Percentiles rank a stretch among this genome's conserved stretches.
These are phyloP conservation scores for Diplodia scrobiculata DNA, from an alignment of 2,329 filamentous ascomycete genomes.

Conservation along the genomic window DNA sequence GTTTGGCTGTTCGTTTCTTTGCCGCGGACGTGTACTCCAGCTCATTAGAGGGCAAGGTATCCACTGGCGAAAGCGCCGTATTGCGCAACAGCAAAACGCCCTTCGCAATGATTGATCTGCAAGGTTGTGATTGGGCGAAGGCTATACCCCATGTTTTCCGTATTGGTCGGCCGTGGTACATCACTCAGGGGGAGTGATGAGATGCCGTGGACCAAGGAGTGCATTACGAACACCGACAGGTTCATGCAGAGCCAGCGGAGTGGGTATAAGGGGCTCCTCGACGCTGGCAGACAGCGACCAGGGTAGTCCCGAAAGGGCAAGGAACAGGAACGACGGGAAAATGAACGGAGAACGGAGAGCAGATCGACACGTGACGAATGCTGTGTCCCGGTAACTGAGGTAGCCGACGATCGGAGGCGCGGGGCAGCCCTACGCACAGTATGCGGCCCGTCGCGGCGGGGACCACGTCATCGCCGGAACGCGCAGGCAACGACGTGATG, in stretches of 20 bases:
- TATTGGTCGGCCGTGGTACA: not conserved
- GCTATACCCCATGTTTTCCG: not conserved
- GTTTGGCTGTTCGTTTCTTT: too few species aligned
- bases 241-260: not conserved
- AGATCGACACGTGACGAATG: constrained; percentile 23
- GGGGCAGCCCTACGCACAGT: constrained; percentile 20
- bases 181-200: not conserved
- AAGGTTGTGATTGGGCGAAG: not conserved
- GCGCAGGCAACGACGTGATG: not conserved
- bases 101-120: not conserved
- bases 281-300: not conserved
- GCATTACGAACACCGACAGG: not conserved
- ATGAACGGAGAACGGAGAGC: constrained; percentile 3
- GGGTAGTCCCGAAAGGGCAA: constrained; percentile 17
- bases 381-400: constrained; percentile 12
- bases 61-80: not conserved
- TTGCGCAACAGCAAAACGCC: not conserved
- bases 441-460: constrained; percentile 16
- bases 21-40: too few species aligned
- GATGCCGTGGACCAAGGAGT: not conserved
- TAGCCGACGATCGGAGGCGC: constrained; percentile 11
- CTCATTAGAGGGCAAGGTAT: not conserved
- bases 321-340: constrained; percentile 1
- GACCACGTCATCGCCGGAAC: constrained; percentile 16
- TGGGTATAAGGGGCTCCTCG: not conserved